Evolutionary conservation across 352 stramenopile genomes (phyloP), one percentile per base, ranked within the genome.

Genomic region (Phytophthora fragariaefolia): DNA sequence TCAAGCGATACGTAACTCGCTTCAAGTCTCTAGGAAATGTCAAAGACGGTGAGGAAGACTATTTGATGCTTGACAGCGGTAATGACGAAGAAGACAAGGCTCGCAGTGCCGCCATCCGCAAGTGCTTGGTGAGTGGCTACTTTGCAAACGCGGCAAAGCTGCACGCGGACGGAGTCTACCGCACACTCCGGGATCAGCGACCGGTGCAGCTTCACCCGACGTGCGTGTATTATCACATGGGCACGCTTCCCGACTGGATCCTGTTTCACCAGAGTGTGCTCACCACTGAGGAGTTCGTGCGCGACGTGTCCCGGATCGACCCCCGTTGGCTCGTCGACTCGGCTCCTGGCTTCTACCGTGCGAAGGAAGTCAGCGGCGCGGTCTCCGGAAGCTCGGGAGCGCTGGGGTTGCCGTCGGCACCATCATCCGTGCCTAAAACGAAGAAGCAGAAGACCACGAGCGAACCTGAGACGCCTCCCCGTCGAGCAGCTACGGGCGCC

Each of bases 191-290:
- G 3, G 83, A 93, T 53, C 70, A 80, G n/a, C 83, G 87, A 32
- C 61, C 78, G 3, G 83, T 93, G 24, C 80, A 93, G 56, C 76
- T 95, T 36, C 87, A 93, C 62, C 87, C 87, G 40, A 92, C 84
- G 32, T 93, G 78, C 1, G 77, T 91, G 22, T 91, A 88, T 45
- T 91, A 90, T 57, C 74, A 89, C 64, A 76, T 90, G 64, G 82
- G 84, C 2, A 85, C 73, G 10, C 80, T 96, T 30, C 98, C 98
- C 3, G 97, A 99, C 71, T 99, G 98, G 86, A 93, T 99, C 17
- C 82, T 98, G 28, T 99, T 99, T 76, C 97, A 99, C 68, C 96
- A 99, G 75, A 97, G 99, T 42, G 97, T 99, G 23, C 91, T 98
- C 46, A 99, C 98, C 1, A 98, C 90, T 0, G 97, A 99, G 58